Evolutionary conservation across 23 red algal species (phyloP).

Genomic region (Gracilaria vermiculophylla): DNA sequence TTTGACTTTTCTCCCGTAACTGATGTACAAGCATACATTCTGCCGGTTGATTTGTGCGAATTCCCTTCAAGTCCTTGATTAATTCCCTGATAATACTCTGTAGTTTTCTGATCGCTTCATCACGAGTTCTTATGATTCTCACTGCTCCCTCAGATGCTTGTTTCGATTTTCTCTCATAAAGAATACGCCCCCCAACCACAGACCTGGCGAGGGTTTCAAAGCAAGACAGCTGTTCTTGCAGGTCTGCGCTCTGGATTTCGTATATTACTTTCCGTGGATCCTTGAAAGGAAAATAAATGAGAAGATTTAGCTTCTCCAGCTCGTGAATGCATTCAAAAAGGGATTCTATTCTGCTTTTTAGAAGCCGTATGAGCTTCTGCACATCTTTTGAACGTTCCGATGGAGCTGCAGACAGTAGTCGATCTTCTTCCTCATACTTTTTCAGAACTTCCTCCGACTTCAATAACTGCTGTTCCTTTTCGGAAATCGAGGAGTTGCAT

Average conservation of each 20-base stretch:
- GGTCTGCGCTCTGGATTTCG: background rate
- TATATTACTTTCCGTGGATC: background rate
- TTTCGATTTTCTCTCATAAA: background rate
- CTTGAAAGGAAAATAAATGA: slow-evolving; percentile 2
- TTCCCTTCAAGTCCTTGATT: slow-evolving; percentile 3
- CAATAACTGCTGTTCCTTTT: background rate
- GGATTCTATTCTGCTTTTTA: slow-evolving; percentile 3
- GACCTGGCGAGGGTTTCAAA: background rate
- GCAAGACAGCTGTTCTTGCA: background rate
- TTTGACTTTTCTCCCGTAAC: background rate
- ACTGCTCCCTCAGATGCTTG: background rate
- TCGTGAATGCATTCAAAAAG: slow-evolving; percentile 19
- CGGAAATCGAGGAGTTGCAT: background rate
- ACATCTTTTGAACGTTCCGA: background rate
- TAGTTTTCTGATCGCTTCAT: slow-evolving; percentile 11
- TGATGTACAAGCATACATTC: background rate
- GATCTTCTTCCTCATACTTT: background rate
- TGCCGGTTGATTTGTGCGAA: background rate
- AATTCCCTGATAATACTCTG: background rate
- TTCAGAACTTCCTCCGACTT: slow-evolving; percentile 10
- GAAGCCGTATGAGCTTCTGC: background rate
- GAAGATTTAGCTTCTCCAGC: slow-evolving; percentile 20
- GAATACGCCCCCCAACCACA: background rate
- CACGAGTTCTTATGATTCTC: background rate
- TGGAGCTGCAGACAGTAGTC: background rate